Evolutionary conservation across 345 rosid species (phyloP).

Genomic region (Hypericum androsaemum): DNA sequence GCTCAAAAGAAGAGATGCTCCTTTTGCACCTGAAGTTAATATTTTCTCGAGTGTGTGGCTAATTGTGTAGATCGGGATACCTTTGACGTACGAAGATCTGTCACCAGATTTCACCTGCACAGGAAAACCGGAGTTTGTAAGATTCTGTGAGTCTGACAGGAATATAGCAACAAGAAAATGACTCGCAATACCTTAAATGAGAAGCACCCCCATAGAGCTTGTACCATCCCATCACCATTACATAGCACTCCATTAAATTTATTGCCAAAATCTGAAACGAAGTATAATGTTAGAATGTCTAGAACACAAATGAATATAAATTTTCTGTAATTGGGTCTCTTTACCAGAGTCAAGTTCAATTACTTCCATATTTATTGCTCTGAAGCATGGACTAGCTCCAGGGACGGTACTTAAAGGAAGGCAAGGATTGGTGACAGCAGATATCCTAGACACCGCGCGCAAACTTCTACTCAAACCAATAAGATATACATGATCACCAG

Average conservation of each 20-base stretch:
- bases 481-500: constrained; percentile 87
- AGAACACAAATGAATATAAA: not conserved
- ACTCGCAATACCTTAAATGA: constrained; percentile 65
- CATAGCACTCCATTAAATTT: constrained; percentile 84
- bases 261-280: constrained; percentile 78
- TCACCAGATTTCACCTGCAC: constrained; percentile 64
- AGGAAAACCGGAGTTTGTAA: not conserved
- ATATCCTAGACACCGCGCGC: constrained; percentile 84
- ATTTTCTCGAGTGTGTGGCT: constrained; percentile 73
- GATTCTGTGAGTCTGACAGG: no score
- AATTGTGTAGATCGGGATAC: constrained; percentile 62
- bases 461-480: constrained; percentile 85
- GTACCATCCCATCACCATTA: constrained; percentile 78
- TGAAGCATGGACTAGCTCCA: constrained; percentile 82
- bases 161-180: constrained; percentile 4
- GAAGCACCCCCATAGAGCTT: constrained; percentile 95
- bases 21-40: constrained; percentile 46
- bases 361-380: constrained; percentile 95
- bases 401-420: constrained; percentile 75
- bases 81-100: constrained; percentile 76
- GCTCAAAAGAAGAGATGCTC: constrained; percentile 64
- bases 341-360: constrained; percentile 91
- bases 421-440: constrained; percentile 77
- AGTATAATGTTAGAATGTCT: no score
- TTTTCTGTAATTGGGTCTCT: not conserved